Percentiles rank a stretch among this genome's conserved stretches.
phyloP scores from a whole-genome alignment of 179 eudicot species.

The Dionaea muscipula region DNA sequence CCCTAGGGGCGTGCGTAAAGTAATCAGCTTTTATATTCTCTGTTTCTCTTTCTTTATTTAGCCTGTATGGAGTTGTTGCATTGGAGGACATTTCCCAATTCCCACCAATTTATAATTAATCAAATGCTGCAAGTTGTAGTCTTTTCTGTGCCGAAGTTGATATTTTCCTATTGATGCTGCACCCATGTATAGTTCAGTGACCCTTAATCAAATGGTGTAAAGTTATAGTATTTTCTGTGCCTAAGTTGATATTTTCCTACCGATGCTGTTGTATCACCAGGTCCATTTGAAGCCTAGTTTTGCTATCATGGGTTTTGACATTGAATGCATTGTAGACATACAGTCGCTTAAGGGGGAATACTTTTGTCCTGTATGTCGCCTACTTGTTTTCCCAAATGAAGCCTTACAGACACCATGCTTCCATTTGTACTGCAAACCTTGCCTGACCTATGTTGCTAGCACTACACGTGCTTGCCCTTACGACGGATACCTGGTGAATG shows the following conservation, averaged over 20 bases:
- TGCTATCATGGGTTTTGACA: conserved; percentile 71
- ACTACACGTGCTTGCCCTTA: conserved; percentile 76
- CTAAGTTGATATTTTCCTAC: background rate
- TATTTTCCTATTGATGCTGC: background rate
- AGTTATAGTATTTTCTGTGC: background rate
- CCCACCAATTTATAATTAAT: too few species aligned
- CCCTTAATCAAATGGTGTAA: too few species aligned
- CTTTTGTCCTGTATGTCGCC: conserved; percentile 88
- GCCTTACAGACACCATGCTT: conserved; percentile 82
- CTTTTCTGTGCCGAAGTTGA: background rate
- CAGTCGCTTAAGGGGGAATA: conserved; percentile 77
- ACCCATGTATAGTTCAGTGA: background rate
- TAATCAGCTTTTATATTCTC: too few species aligned
- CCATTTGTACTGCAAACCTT: conserved; percentile 85
- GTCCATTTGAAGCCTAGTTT: background rate
- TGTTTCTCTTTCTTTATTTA: too few species aligned
- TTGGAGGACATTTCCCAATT: too few species aligned
- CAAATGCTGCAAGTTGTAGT: too few species aligned
- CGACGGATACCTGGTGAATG: conserved; percentile 85
- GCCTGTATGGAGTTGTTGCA: too few species aligned
- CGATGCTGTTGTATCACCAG: background rate
- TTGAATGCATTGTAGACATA: conserved; percentile 71
- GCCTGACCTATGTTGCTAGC: conserved; percentile 62
- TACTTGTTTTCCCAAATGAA: conserved; percentile 81
- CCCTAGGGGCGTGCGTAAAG: too few species aligned